These are phyloP conservation scores for Lachnellula cervina DNA, from an alignment of 2,329 filamentous ascomycete genomes.

Conservation along the genomic window DNA sequence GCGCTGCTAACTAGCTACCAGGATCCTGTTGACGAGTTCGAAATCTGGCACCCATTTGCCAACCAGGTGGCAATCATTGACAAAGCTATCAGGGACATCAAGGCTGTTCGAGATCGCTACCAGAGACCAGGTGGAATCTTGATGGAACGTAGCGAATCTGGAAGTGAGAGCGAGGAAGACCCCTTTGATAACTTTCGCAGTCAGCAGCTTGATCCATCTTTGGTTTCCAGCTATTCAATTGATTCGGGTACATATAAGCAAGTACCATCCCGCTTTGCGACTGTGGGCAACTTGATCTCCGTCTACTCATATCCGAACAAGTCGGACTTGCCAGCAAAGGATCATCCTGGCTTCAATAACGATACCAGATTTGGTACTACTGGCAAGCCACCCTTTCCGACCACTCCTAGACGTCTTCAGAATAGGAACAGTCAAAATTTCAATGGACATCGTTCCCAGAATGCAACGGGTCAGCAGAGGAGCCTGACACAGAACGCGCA, in stretches of 20 bases:
- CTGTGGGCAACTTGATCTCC: constrained; percentile 2
- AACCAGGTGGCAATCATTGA: constrained; percentile 21
- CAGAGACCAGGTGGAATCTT: background rate
- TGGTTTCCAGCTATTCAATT: background rate
- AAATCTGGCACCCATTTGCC: constrained; percentile 12
- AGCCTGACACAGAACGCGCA: background rate
- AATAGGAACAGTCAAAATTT: background rate
- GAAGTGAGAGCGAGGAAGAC: background rate
- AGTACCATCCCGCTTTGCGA: constrained; percentile 10
- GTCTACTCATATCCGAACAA: constrained; percentile 6
- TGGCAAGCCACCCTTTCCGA: background rate
- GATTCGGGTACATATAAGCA: constrained; percentile 5
- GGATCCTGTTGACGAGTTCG: constrained; percentile 22
- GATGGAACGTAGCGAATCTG: background rate
- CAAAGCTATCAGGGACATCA: constrained; percentile 17
- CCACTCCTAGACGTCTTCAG: background rate
- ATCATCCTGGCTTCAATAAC: background rate
- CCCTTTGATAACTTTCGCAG: constrained; percentile 9
- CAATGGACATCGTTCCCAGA: background rate
- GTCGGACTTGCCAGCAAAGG: background rate
- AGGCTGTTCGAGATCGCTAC: constrained; percentile 9
- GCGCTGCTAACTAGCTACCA: constrained; percentile 7
- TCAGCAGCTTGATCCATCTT: background rate
- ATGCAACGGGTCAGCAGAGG: background rate
- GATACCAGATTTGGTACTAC: constrained; percentile 11